A percentile compares a stretch with the other conserved stretches of the same genome.
phyloP scores from a whole-genome alignment of 2,329 filamentous ascomycete genomes.

The Cordyceps tenuipes region DNA sequence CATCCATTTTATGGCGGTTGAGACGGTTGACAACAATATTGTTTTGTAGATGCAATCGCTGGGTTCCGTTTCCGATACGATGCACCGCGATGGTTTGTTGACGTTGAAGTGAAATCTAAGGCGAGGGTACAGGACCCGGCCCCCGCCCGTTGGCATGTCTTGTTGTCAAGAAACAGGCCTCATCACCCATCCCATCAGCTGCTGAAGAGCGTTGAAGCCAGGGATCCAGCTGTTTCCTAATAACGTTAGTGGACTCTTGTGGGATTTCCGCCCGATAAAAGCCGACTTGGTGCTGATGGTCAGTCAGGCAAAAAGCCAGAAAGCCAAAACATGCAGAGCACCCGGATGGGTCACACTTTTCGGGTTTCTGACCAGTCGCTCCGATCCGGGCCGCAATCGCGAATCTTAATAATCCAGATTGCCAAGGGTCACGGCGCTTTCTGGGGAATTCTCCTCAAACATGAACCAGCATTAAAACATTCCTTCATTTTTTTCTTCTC shows the following conservation, averaged over 20 bases:
- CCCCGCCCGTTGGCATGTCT: no score
- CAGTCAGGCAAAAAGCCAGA: no score
- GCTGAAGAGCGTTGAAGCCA: no score
- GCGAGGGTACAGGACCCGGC: no score
- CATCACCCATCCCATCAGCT: no score
- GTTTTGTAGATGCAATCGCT: no score
- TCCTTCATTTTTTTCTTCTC: no score
- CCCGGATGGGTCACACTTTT: background rate
- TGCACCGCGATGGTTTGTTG: background rate
- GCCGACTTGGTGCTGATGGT: background rate
- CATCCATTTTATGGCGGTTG: conserved; percentile 10
- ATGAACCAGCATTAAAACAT: background rate
- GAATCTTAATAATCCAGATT: conserved; percentile 1
- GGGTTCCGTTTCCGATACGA: background rate
- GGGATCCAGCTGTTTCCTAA: no score
- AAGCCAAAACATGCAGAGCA: no score
- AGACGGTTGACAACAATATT: background rate
- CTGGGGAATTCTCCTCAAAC: background rate
- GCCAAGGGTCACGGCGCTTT: background rate
- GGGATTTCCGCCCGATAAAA: background rate
- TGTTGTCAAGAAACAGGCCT: no score
- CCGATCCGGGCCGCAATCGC: conserved; percentile 4
- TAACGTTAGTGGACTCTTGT: no score
- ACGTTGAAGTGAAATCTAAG: background rate
- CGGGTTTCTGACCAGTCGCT: background rate